Conservation (phyloP, 805 yeast species). For the Cyberlindnera maritima region DNA sequence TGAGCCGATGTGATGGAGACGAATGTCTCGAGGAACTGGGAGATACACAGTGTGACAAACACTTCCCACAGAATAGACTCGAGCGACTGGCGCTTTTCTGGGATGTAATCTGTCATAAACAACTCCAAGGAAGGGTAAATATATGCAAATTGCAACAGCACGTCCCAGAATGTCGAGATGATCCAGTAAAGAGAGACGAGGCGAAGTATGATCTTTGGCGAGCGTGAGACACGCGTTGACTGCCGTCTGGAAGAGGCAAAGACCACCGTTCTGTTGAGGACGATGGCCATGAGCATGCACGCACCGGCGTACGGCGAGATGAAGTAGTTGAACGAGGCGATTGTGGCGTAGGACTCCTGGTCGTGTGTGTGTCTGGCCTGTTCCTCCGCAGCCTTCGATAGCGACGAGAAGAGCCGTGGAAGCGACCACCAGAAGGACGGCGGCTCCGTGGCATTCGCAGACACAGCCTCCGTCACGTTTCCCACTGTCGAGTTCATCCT, state of each 20-base stretch:
- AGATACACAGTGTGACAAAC: slow-evolving; percentile 56
- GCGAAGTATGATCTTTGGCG: slow-evolving; percentile 36
- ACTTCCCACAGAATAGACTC: slow-evolving; percentile 53
- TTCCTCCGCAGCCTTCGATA: slow-evolving; percentile 14
- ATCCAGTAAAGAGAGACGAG: slow-evolving; percentile 36
- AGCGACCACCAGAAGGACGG: slow-evolving; percentile 8
- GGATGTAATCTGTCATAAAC: slow-evolving; percentile 4
- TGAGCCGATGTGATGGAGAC: slow-evolving; percentile 55
- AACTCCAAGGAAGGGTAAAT: slow-evolving; percentile 2
- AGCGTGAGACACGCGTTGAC: slow-evolving; percentile 18
- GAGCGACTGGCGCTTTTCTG: slow-evolving; percentile 21
- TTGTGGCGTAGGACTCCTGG: neutral
- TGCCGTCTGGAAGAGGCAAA: slow-evolving; percentile 53
- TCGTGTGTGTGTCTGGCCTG: slow-evolving; percentile 10
- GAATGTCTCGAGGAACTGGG: slow-evolving; percentile 66
- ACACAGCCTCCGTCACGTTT: neutral
- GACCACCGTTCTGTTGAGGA: slow-evolving; percentile 54
- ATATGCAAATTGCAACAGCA: slow-evolving; percentile 11
- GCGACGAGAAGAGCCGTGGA: slow-evolving; percentile 8
- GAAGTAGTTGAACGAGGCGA: slow-evolving; percentile 38
- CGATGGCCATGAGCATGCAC: slow-evolving; percentile 56
- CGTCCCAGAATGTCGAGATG: slow-evolving; percentile 22
- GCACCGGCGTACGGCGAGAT: slow-evolving; percentile 47
- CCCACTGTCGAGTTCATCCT: neutral
- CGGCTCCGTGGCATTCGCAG: neutral